Evolutionary conservation across 164 flowering plant genomes (phyloP).

Genomic region (Protea cynaroides): DNA sequence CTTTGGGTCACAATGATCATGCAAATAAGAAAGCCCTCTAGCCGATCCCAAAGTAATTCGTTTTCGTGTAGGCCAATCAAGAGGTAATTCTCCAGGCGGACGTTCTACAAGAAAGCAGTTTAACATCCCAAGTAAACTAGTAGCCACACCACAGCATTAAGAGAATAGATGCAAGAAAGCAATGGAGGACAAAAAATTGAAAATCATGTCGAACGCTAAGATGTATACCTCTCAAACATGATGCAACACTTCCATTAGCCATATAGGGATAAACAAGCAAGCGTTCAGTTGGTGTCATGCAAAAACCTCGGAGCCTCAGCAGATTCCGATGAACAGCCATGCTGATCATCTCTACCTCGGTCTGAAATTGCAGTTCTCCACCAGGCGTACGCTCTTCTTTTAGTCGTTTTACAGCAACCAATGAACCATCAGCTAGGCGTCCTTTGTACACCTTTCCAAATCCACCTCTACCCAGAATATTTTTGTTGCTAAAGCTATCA

Average conservation of each 20-base stretch:
- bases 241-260: slow-evolving; percentile 48
- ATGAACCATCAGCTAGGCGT: slow-evolving; percentile 41
- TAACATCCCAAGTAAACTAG: neutral
- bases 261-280: slow-evolving; percentile 41
- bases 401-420: slow-evolving; percentile 42
- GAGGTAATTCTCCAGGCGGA: slow-evolving; percentile 57
- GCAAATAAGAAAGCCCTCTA: slow-evolving; percentile 86
- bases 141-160: neutral
- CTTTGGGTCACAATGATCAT: slow-evolving; percentile 95
- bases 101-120: slow-evolving; percentile 47
- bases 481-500: slow-evolving; percentile 38
- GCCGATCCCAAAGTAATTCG: slow-evolving; percentile 87
- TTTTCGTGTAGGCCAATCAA: slow-evolving; percentile 81
- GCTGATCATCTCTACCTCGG: slow-evolving; percentile 45
- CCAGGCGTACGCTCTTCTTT: slow-evolving; percentile 42
- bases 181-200: neutral
- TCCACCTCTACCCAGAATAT: slow-evolving; percentile 44
- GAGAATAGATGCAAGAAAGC: neutral
- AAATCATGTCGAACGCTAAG: neutral
- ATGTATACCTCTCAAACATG: slow-evolving; percentile 34
- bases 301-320: slow-evolving; percentile 33
- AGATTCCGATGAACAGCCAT: slow-evolving; percentile 45
- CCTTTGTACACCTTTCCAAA: slow-evolving; percentile 47
- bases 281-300: slow-evolving; percentile 45
- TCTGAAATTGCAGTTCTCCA: slow-evolving; percentile 43